Conservation (phyloP, 306 rosid species). For the Arachis hypogaea region DNA sequence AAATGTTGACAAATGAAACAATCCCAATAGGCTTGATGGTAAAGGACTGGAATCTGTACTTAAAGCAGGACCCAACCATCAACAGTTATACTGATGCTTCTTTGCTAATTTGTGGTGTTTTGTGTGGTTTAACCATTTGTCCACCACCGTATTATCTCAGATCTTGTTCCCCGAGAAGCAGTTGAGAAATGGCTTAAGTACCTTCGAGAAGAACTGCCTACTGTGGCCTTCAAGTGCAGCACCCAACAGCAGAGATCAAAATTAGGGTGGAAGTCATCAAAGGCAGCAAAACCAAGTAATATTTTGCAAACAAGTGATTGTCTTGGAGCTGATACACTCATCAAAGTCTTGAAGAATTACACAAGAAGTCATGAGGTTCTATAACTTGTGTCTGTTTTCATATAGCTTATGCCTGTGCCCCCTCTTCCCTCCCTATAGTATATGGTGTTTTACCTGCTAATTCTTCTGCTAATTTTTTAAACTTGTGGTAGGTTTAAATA, state of each 20-base stretch:
- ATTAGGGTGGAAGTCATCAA: constrained; percentile 63
- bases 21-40: background rate
- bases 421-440: background rate
- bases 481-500: constrained; percentile 7
- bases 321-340: constrained; percentile 93
- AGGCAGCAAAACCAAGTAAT: constrained; percentile 65
- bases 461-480: background rate
- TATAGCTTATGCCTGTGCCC: constrained; percentile 5
- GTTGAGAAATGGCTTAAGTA: constrained; percentile 95
- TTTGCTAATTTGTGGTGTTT: background rate
- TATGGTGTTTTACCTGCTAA: constrained; percentile 16
- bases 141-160: constrained; percentile 40
- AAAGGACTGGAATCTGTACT: background rate
- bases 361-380: constrained; percentile 93
- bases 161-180: constrained; percentile 95
- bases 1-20: background rate
- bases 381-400: background rate
- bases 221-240: constrained; percentile 9
- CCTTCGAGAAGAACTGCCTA: constrained; percentile 91
- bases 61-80: background rate
- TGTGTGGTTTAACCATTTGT: background rate
- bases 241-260: constrained; percentile 5
- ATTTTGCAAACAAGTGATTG: constrained; percentile 85
- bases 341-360: constrained; percentile 92
- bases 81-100: background rate